Conservation (phyloP, 495 filamentous ascomycete species). For the Neurospora sp. region DNA sequence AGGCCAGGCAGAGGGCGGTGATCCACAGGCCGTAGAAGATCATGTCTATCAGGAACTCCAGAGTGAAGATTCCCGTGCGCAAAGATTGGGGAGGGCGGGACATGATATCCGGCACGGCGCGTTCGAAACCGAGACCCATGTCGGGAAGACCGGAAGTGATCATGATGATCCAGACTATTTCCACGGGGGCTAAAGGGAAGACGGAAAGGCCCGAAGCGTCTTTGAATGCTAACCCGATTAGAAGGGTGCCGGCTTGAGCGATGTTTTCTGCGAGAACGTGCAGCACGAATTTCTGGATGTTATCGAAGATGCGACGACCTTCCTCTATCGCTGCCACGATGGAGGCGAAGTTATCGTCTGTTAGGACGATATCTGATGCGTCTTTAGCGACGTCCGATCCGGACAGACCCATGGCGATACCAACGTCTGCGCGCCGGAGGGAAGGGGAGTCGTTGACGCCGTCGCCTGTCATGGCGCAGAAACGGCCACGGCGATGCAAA, state of each 20-base stretch:
- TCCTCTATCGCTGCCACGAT: constrained; percentile 68
- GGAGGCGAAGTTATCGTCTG: constrained; percentile 77
- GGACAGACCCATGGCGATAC: constrained; percentile 75
- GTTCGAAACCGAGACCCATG: constrained; percentile 65
- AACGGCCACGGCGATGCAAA: constrained; percentile 49
- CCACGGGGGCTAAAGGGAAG: constrained; percentile 63
- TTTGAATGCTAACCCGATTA: constrained; percentile 65
- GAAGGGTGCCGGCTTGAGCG: constrained; percentile 59
- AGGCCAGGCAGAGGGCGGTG: constrained; percentile 42
- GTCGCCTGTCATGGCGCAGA: constrained; percentile 59
- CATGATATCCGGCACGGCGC: constrained; percentile 61
- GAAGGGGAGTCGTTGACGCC: constrained; percentile 81
- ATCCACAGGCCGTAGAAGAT: constrained; percentile 63
- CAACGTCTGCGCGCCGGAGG: constrained; percentile 66
- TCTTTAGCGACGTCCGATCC: constrained; percentile 85
- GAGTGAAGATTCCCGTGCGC: constrained; percentile 56
- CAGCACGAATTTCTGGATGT: constrained; percentile 74
- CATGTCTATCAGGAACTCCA: constrained; percentile 62
- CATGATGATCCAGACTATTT: constrained; percentile 75
- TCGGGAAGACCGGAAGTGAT: constrained; percentile 65
- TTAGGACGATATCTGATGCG: constrained; percentile 75
- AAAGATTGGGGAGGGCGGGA: constrained; percentile 56
- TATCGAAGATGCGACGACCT: constrained; percentile 67
- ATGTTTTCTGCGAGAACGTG: constrained; percentile 67
- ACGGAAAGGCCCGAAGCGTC: constrained; percentile 54